Evolutionary conservation across 1,139 yeast genomes (phyloP).

Genomic region (Geotrichum reessii): DNA sequence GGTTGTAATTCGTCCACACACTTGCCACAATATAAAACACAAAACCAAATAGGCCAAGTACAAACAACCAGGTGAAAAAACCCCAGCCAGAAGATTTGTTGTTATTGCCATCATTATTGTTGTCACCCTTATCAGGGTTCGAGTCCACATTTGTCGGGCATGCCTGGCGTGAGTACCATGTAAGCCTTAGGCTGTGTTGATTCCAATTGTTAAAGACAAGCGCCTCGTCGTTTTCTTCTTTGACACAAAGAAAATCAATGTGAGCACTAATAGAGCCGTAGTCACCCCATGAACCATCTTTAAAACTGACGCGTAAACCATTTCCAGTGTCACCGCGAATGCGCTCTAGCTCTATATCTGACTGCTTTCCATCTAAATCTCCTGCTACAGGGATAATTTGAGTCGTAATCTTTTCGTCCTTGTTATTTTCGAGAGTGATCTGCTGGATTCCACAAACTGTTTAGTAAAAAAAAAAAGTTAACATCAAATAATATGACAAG

Average conservation of each 20-base stretch:
- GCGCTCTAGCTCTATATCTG: conserved; percentile 23
- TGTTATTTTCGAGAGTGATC: conserved; percentile 45
- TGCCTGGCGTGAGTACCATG: conserved; percentile 40
- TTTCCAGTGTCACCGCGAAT: conserved; percentile 31
- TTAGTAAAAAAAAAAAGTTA: not conserved
- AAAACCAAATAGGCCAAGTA: conserved; percentile 55
- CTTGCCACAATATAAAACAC: conserved; percentile 70
- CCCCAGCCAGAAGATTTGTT: conserved; percentile 27
- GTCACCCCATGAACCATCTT: conserved; percentile 71
- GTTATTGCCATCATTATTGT: not conserved
- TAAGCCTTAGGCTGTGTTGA: conserved; percentile 29
- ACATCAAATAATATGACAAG: not conserved
- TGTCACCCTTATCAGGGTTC: not conserved
- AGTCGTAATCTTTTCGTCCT: conserved; percentile 42
- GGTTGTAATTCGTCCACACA: conserved; percentile 60
- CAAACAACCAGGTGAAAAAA: conserved; percentile 38
- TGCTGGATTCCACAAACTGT: conserved; percentile 40
- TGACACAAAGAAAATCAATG: conserved; percentile 50
- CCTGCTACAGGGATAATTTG: conserved; percentile 51
- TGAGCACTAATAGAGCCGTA: conserved; percentile 47
- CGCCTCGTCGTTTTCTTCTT: conserved; percentile 33
- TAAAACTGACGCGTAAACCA: conserved; percentile 46
- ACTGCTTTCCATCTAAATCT: conserved; percentile 29
- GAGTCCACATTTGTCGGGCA: conserved; percentile 34
- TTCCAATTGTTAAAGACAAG: conserved; percentile 36